Percentiles rank a stretch among this genome's conserved stretches.
phyloP scores from a whole-genome alignment of 2,329 filamentous ascomycete species.

The Paraconiothyrium sp. region DNA sequence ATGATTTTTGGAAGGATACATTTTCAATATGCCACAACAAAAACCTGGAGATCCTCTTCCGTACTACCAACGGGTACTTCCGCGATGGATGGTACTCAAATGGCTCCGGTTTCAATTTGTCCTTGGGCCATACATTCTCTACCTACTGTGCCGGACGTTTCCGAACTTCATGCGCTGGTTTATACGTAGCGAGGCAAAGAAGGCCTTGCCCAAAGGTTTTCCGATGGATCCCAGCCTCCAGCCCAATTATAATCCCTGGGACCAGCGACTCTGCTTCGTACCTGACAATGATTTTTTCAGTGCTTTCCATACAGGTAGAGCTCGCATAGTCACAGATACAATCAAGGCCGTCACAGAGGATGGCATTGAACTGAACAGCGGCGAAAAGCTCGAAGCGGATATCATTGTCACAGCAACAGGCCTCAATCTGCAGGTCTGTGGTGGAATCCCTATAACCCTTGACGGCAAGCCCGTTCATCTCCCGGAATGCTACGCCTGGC shows the following conservation, averaged over 20 bases:
- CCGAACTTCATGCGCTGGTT: slow-evolving; percentile 60
- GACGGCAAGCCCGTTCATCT: slow-evolving; percentile 60
- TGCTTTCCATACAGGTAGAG: slow-evolving; percentile 60
- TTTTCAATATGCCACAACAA: slow-evolving; percentile 63
- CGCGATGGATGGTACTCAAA: slow-evolving; percentile 56
- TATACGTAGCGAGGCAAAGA: slow-evolving; percentile 58
- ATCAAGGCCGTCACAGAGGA: slow-evolving; percentile 62
- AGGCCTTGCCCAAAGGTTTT: slow-evolving; percentile 61
- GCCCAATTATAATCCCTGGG: slow-evolving; percentile 63
- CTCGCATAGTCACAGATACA: slow-evolving; percentile 64
- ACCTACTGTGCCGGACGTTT: slow-evolving; percentile 62
- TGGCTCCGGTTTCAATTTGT: slow-evolving; percentile 64
- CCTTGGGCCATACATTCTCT: slow-evolving; percentile 59
- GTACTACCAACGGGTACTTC: slow-evolving; percentile 53
- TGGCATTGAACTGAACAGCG: slow-evolving; percentile 60
- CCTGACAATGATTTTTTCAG: slow-evolving; percentile 69
- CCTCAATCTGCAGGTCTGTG: slow-evolving; percentile 65
- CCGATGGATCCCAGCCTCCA: slow-evolving; percentile 57
- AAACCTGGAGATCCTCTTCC: slow-evolving; percentile 50
- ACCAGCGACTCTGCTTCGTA: slow-evolving; percentile 80
- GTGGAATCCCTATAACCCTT: slow-evolving; percentile 61
- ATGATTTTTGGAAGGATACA: slow-evolving; percentile 50
- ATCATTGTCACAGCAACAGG: slow-evolving; percentile 74
- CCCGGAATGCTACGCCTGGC: slow-evolving; percentile 67
- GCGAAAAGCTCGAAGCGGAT: slow-evolving; percentile 63